Conservation (phyloP, 139 green algal genomes). For the Volvox reticuliferus region DNA sequence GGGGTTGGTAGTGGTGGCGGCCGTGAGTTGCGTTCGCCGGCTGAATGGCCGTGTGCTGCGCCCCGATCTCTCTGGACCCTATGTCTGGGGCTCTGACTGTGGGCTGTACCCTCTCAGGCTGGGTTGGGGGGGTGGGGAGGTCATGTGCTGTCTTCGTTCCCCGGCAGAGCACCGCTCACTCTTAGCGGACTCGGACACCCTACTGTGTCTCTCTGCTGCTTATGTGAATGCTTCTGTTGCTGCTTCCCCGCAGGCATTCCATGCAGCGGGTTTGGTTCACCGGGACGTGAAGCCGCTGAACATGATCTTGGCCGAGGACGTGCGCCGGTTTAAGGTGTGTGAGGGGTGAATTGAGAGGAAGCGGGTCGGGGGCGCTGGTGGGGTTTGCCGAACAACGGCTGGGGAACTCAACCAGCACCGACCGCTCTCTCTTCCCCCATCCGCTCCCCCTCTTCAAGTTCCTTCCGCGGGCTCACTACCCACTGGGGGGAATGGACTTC, state of each 20-base stretch:
- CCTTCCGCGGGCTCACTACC: not conserved
- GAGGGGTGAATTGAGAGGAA: not conserved
- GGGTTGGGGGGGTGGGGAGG: no score
- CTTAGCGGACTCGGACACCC: no score
- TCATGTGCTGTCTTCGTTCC: no score
- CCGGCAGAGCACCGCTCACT: no score
- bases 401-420: no score
- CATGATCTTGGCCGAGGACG: constrained; percentile 84
- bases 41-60: no score
- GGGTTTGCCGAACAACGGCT: not conserved
- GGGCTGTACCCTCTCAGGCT: no score
- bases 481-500: no score
- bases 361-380: not conserved
- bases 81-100: no score
- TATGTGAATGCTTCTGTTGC: not conserved
- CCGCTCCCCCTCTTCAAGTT: not conserved
- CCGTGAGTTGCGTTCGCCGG: no score
- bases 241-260: constrained; percentile 74
- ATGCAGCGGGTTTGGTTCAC: constrained; percentile 90
- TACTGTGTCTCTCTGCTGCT: not conserved
- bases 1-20: not conserved
- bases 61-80: no score
- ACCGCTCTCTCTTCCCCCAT: no score
- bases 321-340: constrained; percentile 66
- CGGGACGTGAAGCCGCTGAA: constrained; percentile 94